Evolutionary conservation across 768 basidiomycete species (phyloP).

Genomic region (Tricholoma furcatifolium): DNA sequence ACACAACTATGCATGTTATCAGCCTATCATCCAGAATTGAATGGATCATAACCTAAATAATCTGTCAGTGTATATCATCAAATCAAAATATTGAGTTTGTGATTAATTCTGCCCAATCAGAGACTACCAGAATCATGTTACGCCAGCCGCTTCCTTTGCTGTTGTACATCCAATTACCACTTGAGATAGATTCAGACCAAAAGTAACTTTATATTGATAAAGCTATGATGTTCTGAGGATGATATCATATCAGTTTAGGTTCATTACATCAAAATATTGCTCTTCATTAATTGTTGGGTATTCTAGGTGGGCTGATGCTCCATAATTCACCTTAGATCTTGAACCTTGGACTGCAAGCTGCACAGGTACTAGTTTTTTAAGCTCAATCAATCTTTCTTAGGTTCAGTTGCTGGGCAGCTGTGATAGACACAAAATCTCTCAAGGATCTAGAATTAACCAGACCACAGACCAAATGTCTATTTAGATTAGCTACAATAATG

Average conservation of each 20-base stretch:
- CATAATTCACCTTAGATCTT: conserved; percentile 6
- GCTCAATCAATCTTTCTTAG: conserved; percentile 9
- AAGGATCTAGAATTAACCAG: conserved; percentile 36
- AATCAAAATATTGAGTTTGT: too few species aligned
- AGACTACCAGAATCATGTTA: too few species aligned
- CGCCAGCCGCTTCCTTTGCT: conserved; percentile 9
- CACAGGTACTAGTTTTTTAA: not conserved
- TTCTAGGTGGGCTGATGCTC: not conserved
- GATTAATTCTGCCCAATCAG: too few species aligned
- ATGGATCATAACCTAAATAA: too few species aligned
- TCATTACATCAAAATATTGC: conserved; percentile 34
- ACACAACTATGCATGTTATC: conserved; percentile 26
- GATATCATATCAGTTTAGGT: conserved; percentile 34
- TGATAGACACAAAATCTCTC: conserved; percentile 39
- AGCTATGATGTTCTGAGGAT: conserved; percentile 35
- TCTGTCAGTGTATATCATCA: too few species aligned
- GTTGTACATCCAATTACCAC: not conserved
- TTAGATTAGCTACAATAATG: conserved; percentile 26
- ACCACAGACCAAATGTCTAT: conserved; percentile 29
- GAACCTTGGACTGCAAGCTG: conserved; percentile 7
- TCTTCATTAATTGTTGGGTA: conserved; percentile 6
- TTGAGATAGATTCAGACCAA: conserved; percentile 25
- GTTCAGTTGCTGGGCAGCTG: conserved; percentile 33
- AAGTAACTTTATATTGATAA: conserved; percentile 26
- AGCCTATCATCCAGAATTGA: too few species aligned